Base-by-base conservation (phyloP, 225 moss, liverwort and hornwort species). In the Climacium dendroides region DNA sequence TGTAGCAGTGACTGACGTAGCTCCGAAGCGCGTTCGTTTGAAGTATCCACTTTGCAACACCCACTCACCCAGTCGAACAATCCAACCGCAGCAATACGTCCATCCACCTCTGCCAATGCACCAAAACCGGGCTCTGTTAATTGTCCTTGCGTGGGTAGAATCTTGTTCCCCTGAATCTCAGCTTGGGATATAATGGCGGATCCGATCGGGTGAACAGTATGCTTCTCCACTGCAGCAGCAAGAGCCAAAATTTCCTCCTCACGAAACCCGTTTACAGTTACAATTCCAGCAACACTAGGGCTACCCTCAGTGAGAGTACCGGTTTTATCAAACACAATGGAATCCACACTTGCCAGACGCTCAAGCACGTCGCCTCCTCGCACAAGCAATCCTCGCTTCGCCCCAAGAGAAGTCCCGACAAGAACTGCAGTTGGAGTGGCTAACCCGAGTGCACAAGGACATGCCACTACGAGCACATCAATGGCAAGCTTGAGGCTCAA, bases 371-470 rank as follows among this genome's bases (percentile, higher is more conserved):
- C 98, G 79, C 98, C 98, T 71, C 98, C 98, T 45, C 97, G 92
- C 52, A 98, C 90, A 77, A 98, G 70, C 25, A 98, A 88, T 10
- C 98, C 98, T 70, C 96, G 92, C 84, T 95, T 97, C 34, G 98
- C 98, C 35, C 98, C 98, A 10, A 96, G 89, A 65, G 97, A 98
- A 41, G 97, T 97, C n/a, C 98, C 98, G 19, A 98, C 97, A 29
- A 98, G 94, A 78, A 98, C 97, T 57, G 97, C 98, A 83, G 97
- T 98, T 10, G 98, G 98, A 58, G 98, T 97, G 53, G 98, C 98
- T 52, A 98, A 89, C 30, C 98, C 98, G 65, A 98, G 94, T 25
- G 98, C 98, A 87, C 98, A 98, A 63, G 98, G 98, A 83, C 98
- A 98, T 18, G 98, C 98, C 73, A 98, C 97, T 18, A 98, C 98